These are phyloP conservation scores for Stachybotrys echinatus DNA, from an alignment of 2,329 filamentous ascomycete genomes.

Conservation along the genomic window DNA sequence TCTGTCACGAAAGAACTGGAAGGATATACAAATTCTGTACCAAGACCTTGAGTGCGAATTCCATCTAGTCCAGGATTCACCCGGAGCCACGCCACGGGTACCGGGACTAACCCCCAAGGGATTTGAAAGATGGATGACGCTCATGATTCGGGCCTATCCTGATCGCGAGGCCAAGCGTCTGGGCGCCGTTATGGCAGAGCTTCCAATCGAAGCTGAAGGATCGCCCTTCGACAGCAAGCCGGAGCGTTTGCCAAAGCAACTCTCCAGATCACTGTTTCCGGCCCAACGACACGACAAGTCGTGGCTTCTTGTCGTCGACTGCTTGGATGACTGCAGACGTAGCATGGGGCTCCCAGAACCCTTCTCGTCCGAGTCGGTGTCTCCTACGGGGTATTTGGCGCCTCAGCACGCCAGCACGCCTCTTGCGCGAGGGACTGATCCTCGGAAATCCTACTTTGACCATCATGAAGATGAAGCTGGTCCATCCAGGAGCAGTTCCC, in stretches of 20 bases:
- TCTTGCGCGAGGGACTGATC: not conserved
- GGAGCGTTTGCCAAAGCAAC: constrained; percentile 73
- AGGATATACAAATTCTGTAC: constrained; percentile 44
- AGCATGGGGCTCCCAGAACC: constrained; percentile 12
- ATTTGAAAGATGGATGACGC: constrained; percentile 66
- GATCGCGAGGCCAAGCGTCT: constrained; percentile 69
- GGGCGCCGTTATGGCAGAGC: constrained; percentile 59
- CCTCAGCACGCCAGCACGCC: not conserved
- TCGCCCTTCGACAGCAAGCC: constrained; percentile 58
- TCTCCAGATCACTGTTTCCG: constrained; percentile 70
- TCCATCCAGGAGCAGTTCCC: not conserved
- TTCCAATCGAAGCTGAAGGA: constrained; percentile 57
- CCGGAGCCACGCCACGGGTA: constrained; percentile 48
- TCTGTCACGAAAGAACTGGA: constrained; percentile 2
- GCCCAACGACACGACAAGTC: constrained; percentile 47
- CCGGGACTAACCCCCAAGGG: constrained; percentile 64
- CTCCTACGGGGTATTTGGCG: not conserved
- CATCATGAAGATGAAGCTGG: not conserved
- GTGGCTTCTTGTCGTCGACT: constrained; percentile 55
- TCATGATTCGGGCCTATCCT: constrained; percentile 70
- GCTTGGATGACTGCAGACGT: constrained; percentile 42
- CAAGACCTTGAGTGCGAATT: constrained; percentile 51
- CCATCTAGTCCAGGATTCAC: constrained; percentile 54
- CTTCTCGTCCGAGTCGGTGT: constrained; percentile 3
- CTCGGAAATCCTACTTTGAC: not conserved